A percentile compares a stretch with the other conserved stretches of the same genome.
Conservation (phyloP, 1,284 basidiomycete genomes). For the Cryptococcus maquisensis region DNA sequence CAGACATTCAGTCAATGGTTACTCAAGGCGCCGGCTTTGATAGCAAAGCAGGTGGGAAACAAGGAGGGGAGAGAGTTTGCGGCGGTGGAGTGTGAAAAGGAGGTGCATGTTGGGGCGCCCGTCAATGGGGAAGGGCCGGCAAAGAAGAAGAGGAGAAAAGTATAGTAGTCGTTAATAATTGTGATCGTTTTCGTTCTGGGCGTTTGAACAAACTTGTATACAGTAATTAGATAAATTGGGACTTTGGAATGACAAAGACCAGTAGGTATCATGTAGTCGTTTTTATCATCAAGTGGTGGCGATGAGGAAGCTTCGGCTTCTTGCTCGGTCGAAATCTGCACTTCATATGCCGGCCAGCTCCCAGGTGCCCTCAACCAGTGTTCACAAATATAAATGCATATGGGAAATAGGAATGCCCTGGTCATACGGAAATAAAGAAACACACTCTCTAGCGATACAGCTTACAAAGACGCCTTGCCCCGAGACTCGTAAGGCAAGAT, state of each 20-base stretch:
- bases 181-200: too few relatives aligned
- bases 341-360: too few relatives aligned
- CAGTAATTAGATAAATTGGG: too few relatives aligned
- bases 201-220: too few relatives aligned
- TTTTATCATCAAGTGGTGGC: not conserved
- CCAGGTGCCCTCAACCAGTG: too few relatives aligned
- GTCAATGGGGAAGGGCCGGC: constrained; percentile 4
- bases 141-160: constrained; percentile 19
- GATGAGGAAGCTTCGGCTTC: not conserved
- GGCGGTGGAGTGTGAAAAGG: constrained; percentile 28
- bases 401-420: too few relatives aligned
- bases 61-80: constrained; percentile 26
- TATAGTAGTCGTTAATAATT: constrained; percentile 1
- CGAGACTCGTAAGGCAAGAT: constrained; percentile 67
- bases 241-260: too few relatives aligned
- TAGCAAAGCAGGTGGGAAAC: constrained; percentile 21
- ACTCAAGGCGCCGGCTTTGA: constrained; percentile 15
- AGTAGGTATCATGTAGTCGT: too few relatives aligned
- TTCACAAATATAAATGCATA: too few relatives aligned
- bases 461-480: constrained; percentile 61
- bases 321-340: too few relatives aligned
- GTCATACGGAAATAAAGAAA: too few relatives aligned
- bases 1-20: constrained; percentile 16
- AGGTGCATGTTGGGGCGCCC: constrained; percentile 11
- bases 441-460: not conserved